Conservation (phyloP, 2,329 filamentous ascomycete species). For the Colletotrichum camelliae region DNA sequence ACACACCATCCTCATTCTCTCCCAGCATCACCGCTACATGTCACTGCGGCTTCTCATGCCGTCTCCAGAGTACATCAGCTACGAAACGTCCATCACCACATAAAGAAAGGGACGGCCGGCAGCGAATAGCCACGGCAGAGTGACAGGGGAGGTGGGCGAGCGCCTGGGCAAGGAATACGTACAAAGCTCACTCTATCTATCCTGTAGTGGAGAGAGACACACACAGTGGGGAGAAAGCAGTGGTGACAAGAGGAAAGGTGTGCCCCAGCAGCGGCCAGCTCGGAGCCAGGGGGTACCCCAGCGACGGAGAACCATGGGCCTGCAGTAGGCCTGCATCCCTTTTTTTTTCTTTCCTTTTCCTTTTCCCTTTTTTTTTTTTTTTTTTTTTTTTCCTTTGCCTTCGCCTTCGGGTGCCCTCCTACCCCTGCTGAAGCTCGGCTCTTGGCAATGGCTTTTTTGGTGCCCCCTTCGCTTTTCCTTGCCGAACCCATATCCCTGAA, state of each 20-base stretch:
- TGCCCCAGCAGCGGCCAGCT: slow-evolving; percentile 6
- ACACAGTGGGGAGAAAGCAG: background rate
- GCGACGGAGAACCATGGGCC: background rate
- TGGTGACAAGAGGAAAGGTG: background rate
- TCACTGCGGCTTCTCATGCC: background rate
- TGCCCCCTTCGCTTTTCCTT: background rate
- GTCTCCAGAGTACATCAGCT: background rate
- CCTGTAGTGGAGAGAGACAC: background rate
- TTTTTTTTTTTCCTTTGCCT: background rate
- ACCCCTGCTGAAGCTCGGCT: slow-evolving; percentile 1
- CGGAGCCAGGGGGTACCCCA: background rate
- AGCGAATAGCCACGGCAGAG: background rate
- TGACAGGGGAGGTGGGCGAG: background rate
- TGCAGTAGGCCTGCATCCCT: slow-evolving; percentile 13
- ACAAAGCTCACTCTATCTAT: background rate
- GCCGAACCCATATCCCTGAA: background rate
- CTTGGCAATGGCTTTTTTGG: slow-evolving; percentile 8
- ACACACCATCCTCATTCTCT: background rate
- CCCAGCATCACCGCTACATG: background rate
- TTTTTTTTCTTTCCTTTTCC: background rate
- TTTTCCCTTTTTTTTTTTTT: slow-evolving; percentile 4
- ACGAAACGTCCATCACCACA: background rate
- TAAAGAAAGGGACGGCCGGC: background rate
- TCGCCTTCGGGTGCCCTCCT: background rate
- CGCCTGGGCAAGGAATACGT: background rate